A percentile compares a stretch with the other conserved stretches of the same genome.
phyloP scores from a whole-genome alignment of 2,329 filamentous ascomycete species.

The Penicillium sp. region DNA sequence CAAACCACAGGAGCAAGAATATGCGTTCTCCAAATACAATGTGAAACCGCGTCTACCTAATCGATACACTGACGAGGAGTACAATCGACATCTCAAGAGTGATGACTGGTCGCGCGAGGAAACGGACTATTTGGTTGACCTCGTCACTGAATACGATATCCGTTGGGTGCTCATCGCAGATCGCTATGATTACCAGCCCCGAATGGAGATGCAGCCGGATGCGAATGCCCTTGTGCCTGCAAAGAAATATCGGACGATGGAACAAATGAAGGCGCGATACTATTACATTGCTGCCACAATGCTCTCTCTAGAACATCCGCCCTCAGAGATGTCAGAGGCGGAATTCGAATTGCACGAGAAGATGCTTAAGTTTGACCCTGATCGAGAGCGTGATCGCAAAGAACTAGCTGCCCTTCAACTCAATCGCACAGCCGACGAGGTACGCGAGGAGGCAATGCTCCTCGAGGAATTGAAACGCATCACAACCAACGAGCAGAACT shows the following conservation, averaged over 20 bases:
- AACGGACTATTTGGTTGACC: constrained; percentile 81
- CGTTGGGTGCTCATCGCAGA: constrained; percentile 92
- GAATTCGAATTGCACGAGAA: constrained; percentile 82
- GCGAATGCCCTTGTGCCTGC: constrained; percentile 37
- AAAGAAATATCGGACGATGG: constrained; percentile 65
- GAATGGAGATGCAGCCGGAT: constrained; percentile 29
- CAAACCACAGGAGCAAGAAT: constrained; percentile 46
- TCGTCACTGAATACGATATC: constrained; percentile 76
- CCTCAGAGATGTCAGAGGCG: constrained; percentile 79
- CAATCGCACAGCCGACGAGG: constrained; percentile 78
- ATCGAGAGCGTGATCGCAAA: constrained; percentile 77
- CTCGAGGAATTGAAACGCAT: constrained; percentile 91
- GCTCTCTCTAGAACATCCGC: constrained; percentile 75
- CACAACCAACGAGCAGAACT: constrained; percentile 76
- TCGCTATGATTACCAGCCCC: constrained; percentile 70
- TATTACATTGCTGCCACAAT: constrained; percentile 82
- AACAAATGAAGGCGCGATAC: constrained; percentile 88
- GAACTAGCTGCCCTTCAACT: constrained; percentile 78
- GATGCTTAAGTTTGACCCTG: constrained; percentile 81
- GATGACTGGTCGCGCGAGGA: constrained; percentile 87
- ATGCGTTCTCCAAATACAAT: constrained; percentile 81
- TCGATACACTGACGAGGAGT: constrained; percentile 80
- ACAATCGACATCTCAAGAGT: constrained; percentile 69
- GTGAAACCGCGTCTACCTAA: constrained; percentile 73
- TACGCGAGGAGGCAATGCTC: constrained; percentile 85